Percentiles rank a stretch among this genome's conserved stretches.
These are phyloP conservation scores for Chlamydomonas asymmetrica DNA, from an alignment of 139 green algal genomes.

Conservation along the genomic window DNA sequence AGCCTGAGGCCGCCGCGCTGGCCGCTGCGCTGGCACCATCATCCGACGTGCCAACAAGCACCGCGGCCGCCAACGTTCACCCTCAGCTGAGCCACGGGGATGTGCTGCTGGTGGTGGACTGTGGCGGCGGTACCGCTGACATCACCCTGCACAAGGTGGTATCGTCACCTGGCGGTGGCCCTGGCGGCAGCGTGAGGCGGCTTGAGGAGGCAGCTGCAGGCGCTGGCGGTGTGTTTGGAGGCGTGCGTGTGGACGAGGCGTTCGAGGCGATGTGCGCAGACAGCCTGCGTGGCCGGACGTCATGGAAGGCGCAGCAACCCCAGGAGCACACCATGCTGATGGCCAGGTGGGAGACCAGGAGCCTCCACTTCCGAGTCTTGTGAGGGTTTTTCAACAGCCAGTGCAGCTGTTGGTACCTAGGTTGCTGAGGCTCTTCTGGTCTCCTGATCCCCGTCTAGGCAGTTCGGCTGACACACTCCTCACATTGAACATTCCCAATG, in stretches of 20 bases:
- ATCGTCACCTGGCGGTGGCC: not conserved
- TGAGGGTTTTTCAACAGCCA: too few relatives aligned
- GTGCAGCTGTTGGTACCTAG: too few relatives aligned
- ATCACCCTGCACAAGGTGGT: conserved; percentile 13
- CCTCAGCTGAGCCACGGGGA: not conserved
- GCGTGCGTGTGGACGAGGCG: conserved; percentile 6
- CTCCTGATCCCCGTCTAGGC: too few relatives aligned
- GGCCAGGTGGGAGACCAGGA: too few relatives aligned
- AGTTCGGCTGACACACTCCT: too few relatives aligned
- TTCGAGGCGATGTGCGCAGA: not conserved
- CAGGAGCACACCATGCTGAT: not conserved
- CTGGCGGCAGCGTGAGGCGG: not conserved
- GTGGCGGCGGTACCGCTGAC: conserved; percentile 22
- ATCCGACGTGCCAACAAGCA: not conserved
- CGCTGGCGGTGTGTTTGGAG: too few relatives aligned
- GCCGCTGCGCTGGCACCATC: not conserved
- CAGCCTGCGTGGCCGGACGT: not conserved
- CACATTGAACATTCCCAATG: too few relatives aligned
- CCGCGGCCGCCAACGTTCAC: not conserved
- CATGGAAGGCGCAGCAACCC: not conserved
- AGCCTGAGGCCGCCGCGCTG: conserved; percentile 26
- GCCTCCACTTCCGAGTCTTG: too few relatives aligned
- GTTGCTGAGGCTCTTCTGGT: too few relatives aligned
- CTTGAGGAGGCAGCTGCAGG: not conserved
- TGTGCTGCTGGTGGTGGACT: conserved; percentile 31